Base-by-base conservation (phyloP, 208 protist genomes). In the Wallacemonas sp. region DNA sequence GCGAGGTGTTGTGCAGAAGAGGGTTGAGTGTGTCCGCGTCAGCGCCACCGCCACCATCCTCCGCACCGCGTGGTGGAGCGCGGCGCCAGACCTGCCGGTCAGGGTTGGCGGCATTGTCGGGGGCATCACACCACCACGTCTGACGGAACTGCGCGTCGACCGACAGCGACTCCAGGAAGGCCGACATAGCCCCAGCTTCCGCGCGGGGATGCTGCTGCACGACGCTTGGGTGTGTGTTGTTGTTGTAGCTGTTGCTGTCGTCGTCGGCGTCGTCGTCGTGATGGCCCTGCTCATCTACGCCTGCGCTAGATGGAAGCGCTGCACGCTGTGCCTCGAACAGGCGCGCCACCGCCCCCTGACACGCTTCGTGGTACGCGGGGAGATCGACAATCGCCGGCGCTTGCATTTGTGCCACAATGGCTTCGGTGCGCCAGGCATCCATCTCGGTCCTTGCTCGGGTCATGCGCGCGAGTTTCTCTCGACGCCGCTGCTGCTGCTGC, bases 401-500 rank as follows among this genome's bases (percentile, higher is more conserved):
- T 14, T 41, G n/a, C 52, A 22, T 3, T 29, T 59, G 52, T 39
- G 25, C 52, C n/a, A 20, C 22, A 3, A 14, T 25, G 14, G 52
- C 29, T 23, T 59, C 29, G 5, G 31, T 23, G 32, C 32, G 32
- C 31, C 32, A 59, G 18, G 10, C 31, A 25, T 3, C 52, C 52
- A 59, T 42, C n/a, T 4, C 52, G 3, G 4, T 29, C 8, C 52
- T 25, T 8, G 52, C 52, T 26, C 32, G 52, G 12, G 26, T 41
- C 16, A 33, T 26, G 10, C 26, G 26, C 7, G 4, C 52, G 12
- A 59, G 16, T 7, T 31, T 42, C 33, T 42, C 59, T 10, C 59
- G 45, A 10, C 65, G 25, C 2, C 44, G 32, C 39, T 20, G 32
- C 31, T 78, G 65, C n/a, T 70, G 23, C 23, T n/a, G 55, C 5